Conservation (phyloP, 2,329 filamentous ascomycete genomes). For the Neofusicoccum umdonicola region DNA sequence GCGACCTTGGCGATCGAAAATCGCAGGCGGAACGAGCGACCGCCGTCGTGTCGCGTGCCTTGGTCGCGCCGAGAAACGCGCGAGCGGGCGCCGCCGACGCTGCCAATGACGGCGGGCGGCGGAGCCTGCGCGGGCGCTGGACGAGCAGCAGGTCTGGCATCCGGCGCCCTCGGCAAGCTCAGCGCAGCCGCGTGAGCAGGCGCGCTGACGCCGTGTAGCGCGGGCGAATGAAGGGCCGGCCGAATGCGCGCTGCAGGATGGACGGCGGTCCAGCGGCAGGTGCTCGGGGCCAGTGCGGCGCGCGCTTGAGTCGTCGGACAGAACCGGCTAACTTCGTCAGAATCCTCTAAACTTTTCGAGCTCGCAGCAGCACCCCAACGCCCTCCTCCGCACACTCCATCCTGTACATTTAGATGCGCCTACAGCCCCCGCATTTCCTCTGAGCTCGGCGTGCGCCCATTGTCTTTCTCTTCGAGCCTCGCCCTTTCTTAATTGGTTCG, state of each 20-base stretch:
- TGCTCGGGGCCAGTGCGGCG: not conserved
- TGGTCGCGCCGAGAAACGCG: constrained; percentile 2
- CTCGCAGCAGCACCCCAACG: not conserved
- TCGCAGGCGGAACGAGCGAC: constrained; percentile 7
- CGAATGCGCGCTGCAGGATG: too few relatives aligned
- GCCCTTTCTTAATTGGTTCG: constrained; percentile 14
- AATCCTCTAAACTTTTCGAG: constrained; percentile 18
- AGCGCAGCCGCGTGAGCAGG: too few relatives aligned
- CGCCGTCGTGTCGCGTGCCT: constrained; percentile 9
- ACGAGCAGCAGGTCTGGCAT: too few relatives aligned
- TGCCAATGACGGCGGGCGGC: not conserved
- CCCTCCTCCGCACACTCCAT: constrained; percentile 8
- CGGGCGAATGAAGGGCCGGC: too few relatives aligned
- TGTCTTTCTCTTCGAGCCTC: not conserved
- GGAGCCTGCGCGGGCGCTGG: too few relatives aligned
- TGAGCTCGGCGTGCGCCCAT: constrained; percentile 2
- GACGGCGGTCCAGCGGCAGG: not conserved
- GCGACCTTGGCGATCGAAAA: not conserved
- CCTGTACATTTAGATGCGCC: constrained; percentile 31
- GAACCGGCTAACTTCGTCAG: constrained; percentile 12
- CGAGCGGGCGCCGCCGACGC: not conserved
- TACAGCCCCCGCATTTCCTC: not conserved
- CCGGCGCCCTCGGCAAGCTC: too few relatives aligned
- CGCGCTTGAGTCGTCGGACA: not conserved
- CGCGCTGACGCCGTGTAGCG: too few relatives aligned